Conservation (phyloP, 257 asterid species). For the Anisodus tanguticus region DNA sequence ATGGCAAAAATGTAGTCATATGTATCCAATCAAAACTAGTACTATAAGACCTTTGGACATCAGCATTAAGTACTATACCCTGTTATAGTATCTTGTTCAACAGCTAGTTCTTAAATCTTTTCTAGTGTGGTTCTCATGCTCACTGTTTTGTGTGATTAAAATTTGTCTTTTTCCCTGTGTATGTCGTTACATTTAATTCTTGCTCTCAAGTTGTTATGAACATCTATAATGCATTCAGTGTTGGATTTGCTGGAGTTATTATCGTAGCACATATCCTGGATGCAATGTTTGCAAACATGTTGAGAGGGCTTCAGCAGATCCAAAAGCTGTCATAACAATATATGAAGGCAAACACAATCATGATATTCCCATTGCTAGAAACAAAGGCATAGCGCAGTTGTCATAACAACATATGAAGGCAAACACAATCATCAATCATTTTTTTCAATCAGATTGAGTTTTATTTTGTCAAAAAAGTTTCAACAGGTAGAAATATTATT, state of each 20-base stretch:
- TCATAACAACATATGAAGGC: background rate
- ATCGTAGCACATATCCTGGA: constrained; percentile 84
- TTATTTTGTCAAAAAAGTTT: too few species aligned
- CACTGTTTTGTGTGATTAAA: background rate
- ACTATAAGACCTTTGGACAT: background rate
- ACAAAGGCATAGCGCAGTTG: constrained; percentile 30
- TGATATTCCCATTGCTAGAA: constrained; percentile 67
- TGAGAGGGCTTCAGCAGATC: constrained; percentile 84
- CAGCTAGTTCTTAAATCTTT: background rate
- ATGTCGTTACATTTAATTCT: background rate
- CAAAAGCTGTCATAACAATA: constrained; percentile 84
- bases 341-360: constrained; percentile 93
- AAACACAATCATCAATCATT: too few species aligned
- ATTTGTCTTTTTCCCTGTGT: background rate
- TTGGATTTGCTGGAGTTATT: constrained; percentile 72
- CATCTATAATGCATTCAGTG: background rate
- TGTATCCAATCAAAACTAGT: background rate
- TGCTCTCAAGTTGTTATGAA: background rate
- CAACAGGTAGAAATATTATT: too few species aligned
- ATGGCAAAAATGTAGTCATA: background rate
- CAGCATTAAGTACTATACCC: background rate
- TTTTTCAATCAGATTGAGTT: too few species aligned
- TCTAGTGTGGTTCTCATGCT: background rate
- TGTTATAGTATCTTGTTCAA: background rate
- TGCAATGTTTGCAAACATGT: constrained; percentile 95